Evolutionary conservation across 805 yeast species (phyloP), one percentile per base, ranked within the genome.

Genomic region (Candida namnaoensis): DNA sequence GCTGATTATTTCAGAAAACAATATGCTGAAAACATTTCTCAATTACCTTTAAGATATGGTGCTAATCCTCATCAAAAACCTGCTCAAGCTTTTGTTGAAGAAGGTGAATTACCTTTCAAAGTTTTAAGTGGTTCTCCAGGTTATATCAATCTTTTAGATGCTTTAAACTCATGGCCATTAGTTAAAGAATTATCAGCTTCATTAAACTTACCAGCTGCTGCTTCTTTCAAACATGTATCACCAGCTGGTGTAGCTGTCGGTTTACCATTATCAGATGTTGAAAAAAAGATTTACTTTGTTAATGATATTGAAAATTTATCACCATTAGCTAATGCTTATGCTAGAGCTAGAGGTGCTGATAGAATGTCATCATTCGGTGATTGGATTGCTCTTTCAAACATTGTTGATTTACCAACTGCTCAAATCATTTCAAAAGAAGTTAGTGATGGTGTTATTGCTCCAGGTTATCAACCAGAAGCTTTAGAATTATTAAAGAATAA

Each of bases 211-310:
- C 99, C 99, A 39, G 99, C 99, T 39, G 99, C 99, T 54, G 98
- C 99, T 45, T 87, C 96, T 32, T 93, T 93, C 72, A 93, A 93
- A 74, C 99, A 93, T 66, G 98, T 93, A 46, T 88, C 97, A 32
- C 99, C 99, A 50, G 99, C 99, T 27, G 99, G 99, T 68, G 95
- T 81, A 38, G 99, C 99, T 39, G 96, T 93, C 45, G 99, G 98
- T 54, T 69, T 90, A 54, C 99, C 99, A 50, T 74, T 93, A 55
- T 60, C 83, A 38, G 99, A 90, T 40, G 71, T 80, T 48, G 99
- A 93, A 73, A 90, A 88, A 76, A 85, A 91, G 68, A 78, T 91
- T 50, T 93, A 93, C 75, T 93, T 93, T 62, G 99, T 93, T 49
- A 80, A 80, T 53, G 96, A 88, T 64, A 88, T 91, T 58, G 95